phyloP scores from a whole-genome alignment of 768 basidiomycete genomes.

The Favolaschia claudopus region DNA sequence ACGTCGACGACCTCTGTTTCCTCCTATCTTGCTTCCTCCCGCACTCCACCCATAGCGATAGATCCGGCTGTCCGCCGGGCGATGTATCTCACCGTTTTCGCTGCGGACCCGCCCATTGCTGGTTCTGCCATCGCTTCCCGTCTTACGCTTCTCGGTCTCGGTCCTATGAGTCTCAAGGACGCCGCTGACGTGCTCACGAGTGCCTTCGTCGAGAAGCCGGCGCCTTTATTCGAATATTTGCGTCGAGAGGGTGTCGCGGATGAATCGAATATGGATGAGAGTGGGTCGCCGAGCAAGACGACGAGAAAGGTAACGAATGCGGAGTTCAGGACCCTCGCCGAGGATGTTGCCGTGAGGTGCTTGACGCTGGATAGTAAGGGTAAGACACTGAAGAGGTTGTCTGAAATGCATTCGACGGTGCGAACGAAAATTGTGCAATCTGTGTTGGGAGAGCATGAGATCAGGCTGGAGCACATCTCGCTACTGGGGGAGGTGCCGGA shows the following conservation, averaged over 20 bases:
- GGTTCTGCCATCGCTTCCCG: slow-evolving; percentile 50
- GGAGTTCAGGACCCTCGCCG: slow-evolving; percentile 56
- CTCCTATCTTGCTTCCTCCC: not conserved
- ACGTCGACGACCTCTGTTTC: not conserved
- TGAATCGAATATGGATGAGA: no score
- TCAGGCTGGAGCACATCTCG: slow-evolving; percentile 62
- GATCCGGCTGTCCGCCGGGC: slow-evolving; percentile 71
- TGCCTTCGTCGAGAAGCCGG: slow-evolving; percentile 71
- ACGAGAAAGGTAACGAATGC: slow-evolving; percentile 22
- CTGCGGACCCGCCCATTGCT: slow-evolving; percentile 34
- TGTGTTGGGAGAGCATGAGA: slow-evolving; percentile 58
- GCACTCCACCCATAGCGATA: slow-evolving; percentile 9
- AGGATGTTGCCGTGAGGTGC: slow-evolving; percentile 67
- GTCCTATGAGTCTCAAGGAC: slow-evolving; percentile 65
- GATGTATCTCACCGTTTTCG: slow-evolving; percentile 75
- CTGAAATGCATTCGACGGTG: slow-evolving; percentile 54
- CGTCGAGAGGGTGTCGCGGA: slow-evolving; percentile 41
- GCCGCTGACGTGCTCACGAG: slow-evolving; percentile 68
- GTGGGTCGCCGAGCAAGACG: slow-evolving; percentile 25
- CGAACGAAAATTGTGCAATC: slow-evolving; percentile 49
- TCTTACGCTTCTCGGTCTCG: slow-evolving; percentile 62
- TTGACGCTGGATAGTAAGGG: slow-evolving; percentile 74
- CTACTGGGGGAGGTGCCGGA: slow-evolving; percentile 61
- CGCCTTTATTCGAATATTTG: slow-evolving; percentile 59
- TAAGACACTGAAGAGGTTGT: slow-evolving; percentile 67